Base-by-base conservation (phyloP, 306 rosid genomes). In the Malus orientalis region DNA sequence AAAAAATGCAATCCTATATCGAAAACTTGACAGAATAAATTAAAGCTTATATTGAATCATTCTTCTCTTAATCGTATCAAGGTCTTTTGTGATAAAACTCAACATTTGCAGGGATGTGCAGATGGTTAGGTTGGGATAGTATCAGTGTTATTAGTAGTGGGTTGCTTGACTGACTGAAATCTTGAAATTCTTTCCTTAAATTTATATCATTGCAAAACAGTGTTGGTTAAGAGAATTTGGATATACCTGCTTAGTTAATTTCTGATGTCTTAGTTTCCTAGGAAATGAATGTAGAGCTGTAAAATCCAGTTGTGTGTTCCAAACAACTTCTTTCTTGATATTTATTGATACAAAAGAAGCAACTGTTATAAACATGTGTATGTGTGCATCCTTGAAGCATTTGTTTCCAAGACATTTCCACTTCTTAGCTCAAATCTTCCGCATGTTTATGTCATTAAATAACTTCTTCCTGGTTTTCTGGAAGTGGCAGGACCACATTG, bases 391-490 rank as follows among this genome's bases (percentile, higher is more conserved):
- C 69, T 33, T 79, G 18, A 8, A 72, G 73, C 77, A 36, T 71
- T 66, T 64, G 54, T 27, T 47, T 49, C 23, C 11, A 3, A 42
- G 63, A 38, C 20, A 66, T 62, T 53, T 61, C 72, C 19, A 51
- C 36, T 42, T 71, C 70, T 62, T 61, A 53, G 69, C 42, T 71
- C 22, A 51, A 54, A 51, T 38, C 67, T 64, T 32, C 55, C 15
- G 58, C 66, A 13, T 15, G n/a, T 8, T 72, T 6, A 54, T 60
- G 16, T 42, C 22, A 73, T 67, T 27, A 47, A 51, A 54, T 8
- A 73, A 70, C 18, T 36, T 55, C 67, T 18, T n/a, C 74, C 80
- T 53, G 22, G 67, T 76, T 67, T 76, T 67, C 55, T 76, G 74
- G 80, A 19, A 55, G 45, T 76, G 30, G 32, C 58, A 66, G 67